phyloP scores from a whole-genome alignment of 371 early-diverging fungal species.

The Phascolomyces articulosus region DNA sequence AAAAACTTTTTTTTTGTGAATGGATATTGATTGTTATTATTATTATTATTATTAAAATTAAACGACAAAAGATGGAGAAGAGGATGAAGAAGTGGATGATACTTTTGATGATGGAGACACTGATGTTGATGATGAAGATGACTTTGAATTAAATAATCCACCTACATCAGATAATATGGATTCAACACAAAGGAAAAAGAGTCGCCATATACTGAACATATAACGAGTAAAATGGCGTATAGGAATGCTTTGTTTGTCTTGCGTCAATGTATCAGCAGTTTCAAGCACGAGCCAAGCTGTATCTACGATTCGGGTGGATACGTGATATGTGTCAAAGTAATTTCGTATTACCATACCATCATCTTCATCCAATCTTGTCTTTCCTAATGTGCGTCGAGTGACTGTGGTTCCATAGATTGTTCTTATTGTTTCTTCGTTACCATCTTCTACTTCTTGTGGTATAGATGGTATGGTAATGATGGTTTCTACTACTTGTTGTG shows the following conservation, averaged over 20 bases:
- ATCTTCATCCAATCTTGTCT: background rate
- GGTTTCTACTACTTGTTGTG: background rate
- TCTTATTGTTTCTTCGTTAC: background rate
- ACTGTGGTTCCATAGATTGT: background rate
- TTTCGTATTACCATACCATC: conserved; percentile 3
- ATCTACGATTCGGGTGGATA: conserved; percentile 18
- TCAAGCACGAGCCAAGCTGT: conserved; percentile 27
- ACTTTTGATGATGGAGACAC: background rate
- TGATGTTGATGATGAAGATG: background rate
- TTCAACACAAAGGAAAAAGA: conserved; percentile 39
- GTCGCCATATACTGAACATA: conserved; percentile 35
- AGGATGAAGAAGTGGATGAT: background rate
- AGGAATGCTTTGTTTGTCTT: conserved; percentile 4
- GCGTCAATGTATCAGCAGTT: background rate
- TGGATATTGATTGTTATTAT: background rate
- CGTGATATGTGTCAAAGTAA: conserved; percentile 8
- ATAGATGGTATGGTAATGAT: conserved; percentile 4
- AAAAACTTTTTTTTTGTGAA: background rate
- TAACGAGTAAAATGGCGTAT: conserved; percentile 16
- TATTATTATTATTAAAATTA: no score
- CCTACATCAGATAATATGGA: conserved; percentile 25
- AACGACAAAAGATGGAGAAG: background rate
- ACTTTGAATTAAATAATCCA: conserved; percentile 1
- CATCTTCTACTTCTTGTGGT: background rate
- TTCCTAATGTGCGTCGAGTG: background rate